Evolutionary conservation across 1,284 basidiomycete species (phyloP).

Genomic region (Bjerkandera adusta): DNA sequence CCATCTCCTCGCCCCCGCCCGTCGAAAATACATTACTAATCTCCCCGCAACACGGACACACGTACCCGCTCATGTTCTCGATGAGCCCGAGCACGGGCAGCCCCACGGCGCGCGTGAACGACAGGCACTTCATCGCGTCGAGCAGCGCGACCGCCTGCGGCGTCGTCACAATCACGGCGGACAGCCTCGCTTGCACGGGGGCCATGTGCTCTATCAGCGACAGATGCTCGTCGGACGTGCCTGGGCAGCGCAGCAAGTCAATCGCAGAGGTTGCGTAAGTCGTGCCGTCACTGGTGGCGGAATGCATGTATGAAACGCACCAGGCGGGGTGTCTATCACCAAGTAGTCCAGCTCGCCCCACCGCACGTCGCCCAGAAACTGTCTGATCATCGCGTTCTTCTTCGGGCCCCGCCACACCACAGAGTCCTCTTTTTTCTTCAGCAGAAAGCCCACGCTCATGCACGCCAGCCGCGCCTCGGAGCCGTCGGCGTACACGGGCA

Average conservation of each 20-base stretch:
- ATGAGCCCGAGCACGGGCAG: conserved; percentile 93
- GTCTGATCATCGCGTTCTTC: conserved; percentile 99
- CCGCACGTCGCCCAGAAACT: conserved; percentile 93
- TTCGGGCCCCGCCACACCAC: conserved; percentile 99
- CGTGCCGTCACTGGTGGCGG: not conserved
- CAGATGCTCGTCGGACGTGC: conserved; percentile 98
- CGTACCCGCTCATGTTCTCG: conserved; percentile 99
- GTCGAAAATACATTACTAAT: conserved; percentile 94
- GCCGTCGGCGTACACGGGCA: conserved; percentile 93
- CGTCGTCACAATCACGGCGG: conserved; percentile 92
- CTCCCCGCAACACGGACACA: conserved; percentile 94
- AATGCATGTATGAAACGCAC: conserved; percentile 44
- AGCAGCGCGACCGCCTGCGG: conserved; percentile 96
- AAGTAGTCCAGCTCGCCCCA: conserved; percentile 98
- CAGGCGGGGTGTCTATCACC: conserved; percentile 96
- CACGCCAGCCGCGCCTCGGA: conserved; percentile 72
- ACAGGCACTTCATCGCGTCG: conserved; percentile 94
- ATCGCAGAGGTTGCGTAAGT: not conserved
- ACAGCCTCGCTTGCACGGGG: conserved; percentile 77
- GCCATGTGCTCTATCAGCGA: conserved; percentile 93
- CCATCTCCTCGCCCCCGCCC: conserved; percentile 90
- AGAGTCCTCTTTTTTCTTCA: conserved; percentile 87
- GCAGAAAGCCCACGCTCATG: conserved; percentile 96
- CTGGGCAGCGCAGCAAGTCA: conserved; percentile 38
- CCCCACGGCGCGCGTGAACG: conserved; percentile 86